Evolutionary conservation across 2,329 filamentous ascomycete species (phyloP), one percentile per base, ranked within the genome.

Genomic region (Pestalotiopsis fici): DNA sequence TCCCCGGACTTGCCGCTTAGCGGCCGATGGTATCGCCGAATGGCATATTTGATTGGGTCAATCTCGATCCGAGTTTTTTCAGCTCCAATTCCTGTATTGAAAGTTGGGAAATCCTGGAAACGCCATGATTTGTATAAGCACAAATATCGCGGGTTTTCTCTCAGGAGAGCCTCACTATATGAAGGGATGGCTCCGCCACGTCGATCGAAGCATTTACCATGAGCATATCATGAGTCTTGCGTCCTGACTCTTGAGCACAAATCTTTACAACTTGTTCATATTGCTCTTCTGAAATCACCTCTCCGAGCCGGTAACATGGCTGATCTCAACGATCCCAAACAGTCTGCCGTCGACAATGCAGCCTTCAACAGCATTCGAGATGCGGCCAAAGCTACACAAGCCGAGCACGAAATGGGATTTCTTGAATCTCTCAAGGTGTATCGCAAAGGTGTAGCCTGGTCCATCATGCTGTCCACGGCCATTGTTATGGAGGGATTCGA

Each of bases 401-500:
- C 72, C 60, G 66, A 67, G 21, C 66, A 68, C 28, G 18, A 28
- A 5, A 59, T 66, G 57, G 59, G 31, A 1, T 60, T 68, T 1
- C 39, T 59, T 4, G 28, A 64, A 21, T 54, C 60, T 13, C 28
- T 66, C 35, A 62, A 61, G 4, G 28, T 64, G 15, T 64, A 68
- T 55, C 64, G 60, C 28, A 68, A 66, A 31, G 67, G 65, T 47
- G 68, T 69, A 6, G 23, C 43, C 13, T 71, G 69, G 68, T 69
- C 68, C 1, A 12, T 75, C 54, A 55, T 74, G 28, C 70, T 76
- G 31, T 75, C 72, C 2, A 68, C 70, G 2, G 70, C 72, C 13
- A 74, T 76, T 47, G 71, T 64, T 27, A 64, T 64, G 61, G 61
- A 64, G 54, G 61, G 76, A 72, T 64, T 78, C 60, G 78, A 79